These are phyloP conservation scores for Lizonia empirigonia DNA, from an alignment of 2,329 filamentous ascomycete genomes.

Conservation along the genomic window DNA sequence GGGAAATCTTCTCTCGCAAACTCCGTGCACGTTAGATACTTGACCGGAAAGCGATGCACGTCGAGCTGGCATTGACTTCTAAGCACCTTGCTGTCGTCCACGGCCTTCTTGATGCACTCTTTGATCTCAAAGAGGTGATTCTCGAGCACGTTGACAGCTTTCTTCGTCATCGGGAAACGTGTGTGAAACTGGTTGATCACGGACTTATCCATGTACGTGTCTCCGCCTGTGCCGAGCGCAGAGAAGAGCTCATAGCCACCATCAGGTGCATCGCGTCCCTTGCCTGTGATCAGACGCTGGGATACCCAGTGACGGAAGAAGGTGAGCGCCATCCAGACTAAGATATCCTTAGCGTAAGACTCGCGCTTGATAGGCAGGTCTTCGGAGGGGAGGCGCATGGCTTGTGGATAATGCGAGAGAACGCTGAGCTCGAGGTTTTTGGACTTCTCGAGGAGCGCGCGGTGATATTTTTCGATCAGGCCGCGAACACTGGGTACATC, in stretches of 20 bases:
- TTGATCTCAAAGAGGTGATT: conserved; percentile 52
- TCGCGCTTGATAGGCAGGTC: conserved; percentile 48
- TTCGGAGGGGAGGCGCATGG: conserved; percentile 32
- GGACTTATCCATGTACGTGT: conserved; percentile 52
- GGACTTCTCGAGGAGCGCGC: conserved; percentile 31
- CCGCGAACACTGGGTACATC: conserved; percentile 28
- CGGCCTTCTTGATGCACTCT: conserved; percentile 49
- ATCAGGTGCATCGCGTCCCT: conserved; percentile 49
- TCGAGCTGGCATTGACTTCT: conserved; percentile 50
- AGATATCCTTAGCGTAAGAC: conserved; percentile 55
- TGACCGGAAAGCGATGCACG: conserved; percentile 41
- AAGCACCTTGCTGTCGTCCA: conserved; percentile 47
- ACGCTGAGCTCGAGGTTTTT: conserved; percentile 35
- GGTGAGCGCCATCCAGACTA: conserved; percentile 57
- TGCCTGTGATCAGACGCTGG: conserved; percentile 48
- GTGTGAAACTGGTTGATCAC: conserved; percentile 49
- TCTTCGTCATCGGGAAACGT: conserved; percentile 52
- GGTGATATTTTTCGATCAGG: conserved; percentile 43
- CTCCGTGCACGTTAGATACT: conserved; percentile 54
- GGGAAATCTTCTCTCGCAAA: conserved; percentile 51
- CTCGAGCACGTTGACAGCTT: conserved; percentile 51
- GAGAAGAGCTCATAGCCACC: conserved; percentile 56
- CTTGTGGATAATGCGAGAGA: conserved; percentile 35
- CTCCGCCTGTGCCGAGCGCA: conserved; percentile 47
- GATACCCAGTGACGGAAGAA: conserved; percentile 57